These are phyloP conservation scores for Asterophora lycoperdoides DNA, from an alignment of 768 basidiomycete genomes.

Conservation along the genomic window DNA sequence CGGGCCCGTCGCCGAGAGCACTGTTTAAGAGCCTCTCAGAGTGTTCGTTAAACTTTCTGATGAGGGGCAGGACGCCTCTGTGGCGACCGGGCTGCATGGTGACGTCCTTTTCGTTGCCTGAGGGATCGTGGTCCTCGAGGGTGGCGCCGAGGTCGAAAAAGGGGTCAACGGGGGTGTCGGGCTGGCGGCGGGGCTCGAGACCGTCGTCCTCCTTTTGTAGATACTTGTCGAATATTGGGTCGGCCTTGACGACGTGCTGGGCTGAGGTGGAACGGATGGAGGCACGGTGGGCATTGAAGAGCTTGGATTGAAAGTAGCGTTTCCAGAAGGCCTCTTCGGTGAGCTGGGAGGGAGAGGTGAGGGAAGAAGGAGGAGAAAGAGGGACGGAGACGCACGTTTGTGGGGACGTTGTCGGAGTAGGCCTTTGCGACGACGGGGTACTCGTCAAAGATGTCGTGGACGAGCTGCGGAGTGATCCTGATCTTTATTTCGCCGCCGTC, in stretches of 20 bases:
- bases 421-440: constrained; percentile 93
- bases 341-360: constrained; percentile 44
- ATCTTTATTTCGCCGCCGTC: constrained; percentile 87
- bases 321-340: constrained; percentile 94
- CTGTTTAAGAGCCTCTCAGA: constrained; percentile 85
- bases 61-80: constrained; percentile 82
- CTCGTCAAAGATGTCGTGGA: constrained; percentile 96
- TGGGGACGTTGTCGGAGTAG: constrained; percentile 89
- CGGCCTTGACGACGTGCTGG: constrained; percentile 83
- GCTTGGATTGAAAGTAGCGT: constrained; percentile 92
- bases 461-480: constrained; percentile 84
- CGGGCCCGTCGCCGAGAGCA: constrained; percentile 57
- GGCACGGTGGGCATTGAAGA: constrained; percentile 93
- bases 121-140: constrained; percentile 88
- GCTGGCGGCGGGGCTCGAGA: constrained; percentile 74
- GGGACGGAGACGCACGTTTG: constrained; percentile 48
- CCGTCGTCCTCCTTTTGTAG: constrained; percentile 96
- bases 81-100: constrained; percentile 97
- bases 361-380: constrained; percentile 2
- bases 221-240: constrained; percentile 93
- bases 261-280: constrained; percentile 84
- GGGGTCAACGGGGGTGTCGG: constrained; percentile 64
- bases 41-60: constrained; percentile 97
- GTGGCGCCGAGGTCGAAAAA: constrained; percentile 88
- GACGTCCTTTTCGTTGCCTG: constrained; percentile 82